Evolutionary conservation across 441 rosid species (phyloP).

Genomic region (Populus hybrid): DNA sequence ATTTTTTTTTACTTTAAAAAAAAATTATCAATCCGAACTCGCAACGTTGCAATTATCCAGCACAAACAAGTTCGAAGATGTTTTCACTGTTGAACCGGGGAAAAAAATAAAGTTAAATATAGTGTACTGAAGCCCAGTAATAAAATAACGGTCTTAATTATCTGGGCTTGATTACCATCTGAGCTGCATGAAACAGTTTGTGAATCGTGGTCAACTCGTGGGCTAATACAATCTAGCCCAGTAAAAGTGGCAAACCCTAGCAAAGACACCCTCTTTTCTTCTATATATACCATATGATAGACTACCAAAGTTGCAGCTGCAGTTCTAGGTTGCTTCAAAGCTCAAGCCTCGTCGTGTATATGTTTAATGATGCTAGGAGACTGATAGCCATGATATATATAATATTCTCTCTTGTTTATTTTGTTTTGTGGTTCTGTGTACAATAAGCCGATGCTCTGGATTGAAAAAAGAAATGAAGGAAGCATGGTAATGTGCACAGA

Average conservation of each 20-base stretch:
- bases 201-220: neutral
- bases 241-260: neutral
- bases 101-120: neutral
- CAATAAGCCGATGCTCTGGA: neutral
- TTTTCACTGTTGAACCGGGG: neutral
- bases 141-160: neutral
- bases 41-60: too few relatives aligned
- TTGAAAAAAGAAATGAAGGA: neutral
- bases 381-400: too few relatives aligned
- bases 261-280: neutral
- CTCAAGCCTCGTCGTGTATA: neutral
- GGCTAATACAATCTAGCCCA: neutral
- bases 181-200: neutral
- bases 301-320: neutral
- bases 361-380: neutral
- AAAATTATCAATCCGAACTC: too few relatives aligned
- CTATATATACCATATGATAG: neutral
- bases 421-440: neutral
- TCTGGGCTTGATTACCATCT: neutral
- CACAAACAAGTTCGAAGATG: too few relatives aligned
- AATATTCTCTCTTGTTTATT: too few relatives aligned
- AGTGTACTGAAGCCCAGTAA: neutral
- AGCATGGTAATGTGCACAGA: slow-evolving; percentile 4
- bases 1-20: too few relatives aligned
- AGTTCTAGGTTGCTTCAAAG: neutral